phyloP scores from a whole-genome alignment of 305 asterid genomes.

The Fraxinus paxiana region DNA sequence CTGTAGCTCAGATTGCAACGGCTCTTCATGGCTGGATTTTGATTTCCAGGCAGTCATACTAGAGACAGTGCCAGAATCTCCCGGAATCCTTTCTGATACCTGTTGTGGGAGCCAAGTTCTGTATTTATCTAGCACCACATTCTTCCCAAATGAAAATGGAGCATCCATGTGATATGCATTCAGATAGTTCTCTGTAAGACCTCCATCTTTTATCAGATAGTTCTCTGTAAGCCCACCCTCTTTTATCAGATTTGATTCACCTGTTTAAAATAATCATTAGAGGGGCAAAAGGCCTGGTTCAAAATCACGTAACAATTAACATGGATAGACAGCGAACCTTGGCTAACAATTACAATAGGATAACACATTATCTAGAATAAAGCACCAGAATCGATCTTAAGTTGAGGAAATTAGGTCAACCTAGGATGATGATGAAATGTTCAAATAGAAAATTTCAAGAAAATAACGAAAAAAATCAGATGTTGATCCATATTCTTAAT shows the following conservation, averaged over 20 bases:
- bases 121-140: constrained; percentile 23
- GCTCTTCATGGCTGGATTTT: constrained; percentile 15
- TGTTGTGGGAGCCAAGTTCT: constrained; percentile 22
- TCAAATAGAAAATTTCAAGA: background rate
- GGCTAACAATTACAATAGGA: constrained; percentile 1
- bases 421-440: background rate
- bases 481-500: background rate
- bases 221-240: constrained; percentile 17
- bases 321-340: background rate
- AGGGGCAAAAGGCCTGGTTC: background rate
- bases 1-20: constrained; percentile 21
- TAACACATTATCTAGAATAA: background rate
- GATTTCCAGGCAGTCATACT: constrained; percentile 18
- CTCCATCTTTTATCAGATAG: background rate
- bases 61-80: constrained; percentile 24
- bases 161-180: constrained; percentile 24
- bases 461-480: background rate
- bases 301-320: background rate
- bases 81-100: constrained; percentile 12
- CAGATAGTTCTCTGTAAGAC: constrained; percentile 18
- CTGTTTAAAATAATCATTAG: constrained; percentile 21
- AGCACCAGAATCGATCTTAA: background rate
- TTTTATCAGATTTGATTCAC: constrained; percentile 20
- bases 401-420: constrained; percentile 3
- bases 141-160: constrained; percentile 21